Evolutionary conservation across 2,329 filamentous ascomycete genomes (phyloP).

Genomic region (Orbilia blumenaviensis): DNA sequence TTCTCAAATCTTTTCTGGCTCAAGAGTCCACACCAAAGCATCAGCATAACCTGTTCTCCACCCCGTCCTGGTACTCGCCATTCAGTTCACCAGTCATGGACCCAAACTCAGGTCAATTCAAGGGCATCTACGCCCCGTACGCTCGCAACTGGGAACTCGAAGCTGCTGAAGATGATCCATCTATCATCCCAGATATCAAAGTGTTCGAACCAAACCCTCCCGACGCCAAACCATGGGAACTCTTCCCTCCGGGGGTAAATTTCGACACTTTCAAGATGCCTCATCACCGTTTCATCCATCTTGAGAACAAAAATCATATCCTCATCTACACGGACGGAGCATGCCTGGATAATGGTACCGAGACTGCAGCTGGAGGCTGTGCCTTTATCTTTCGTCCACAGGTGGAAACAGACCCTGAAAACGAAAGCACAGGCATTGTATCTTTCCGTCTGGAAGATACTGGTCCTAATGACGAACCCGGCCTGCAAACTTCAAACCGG

Average conservation of each 20-base stretch:
- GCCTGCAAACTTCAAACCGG: constrained; percentile 65
- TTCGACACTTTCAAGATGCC: background rate
- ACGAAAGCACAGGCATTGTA: constrained; percentile 34
- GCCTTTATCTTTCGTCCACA: constrained; percentile 42
- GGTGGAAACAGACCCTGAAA: background rate
- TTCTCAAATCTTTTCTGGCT: too few relatives aligned
- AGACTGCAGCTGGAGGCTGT: constrained; percentile 57
- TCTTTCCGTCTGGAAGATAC: constrained; percentile 62
- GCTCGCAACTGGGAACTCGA: too few relatives aligned
- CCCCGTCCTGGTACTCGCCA: too few relatives aligned
- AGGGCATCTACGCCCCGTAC: background rate
- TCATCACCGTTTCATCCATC: constrained; percentile 58
- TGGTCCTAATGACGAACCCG: constrained; percentile 62
- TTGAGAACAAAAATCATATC: constrained; percentile 57
- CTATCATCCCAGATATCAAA: background rate
- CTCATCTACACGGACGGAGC: constrained; percentile 65
- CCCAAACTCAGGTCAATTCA: background rate
- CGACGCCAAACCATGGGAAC: background rate
- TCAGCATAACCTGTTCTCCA: too few relatives aligned
- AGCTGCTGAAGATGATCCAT: background rate
- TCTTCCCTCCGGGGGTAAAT: constrained; percentile 19
- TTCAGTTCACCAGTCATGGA: too few relatives aligned
- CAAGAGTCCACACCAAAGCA: too few relatives aligned
- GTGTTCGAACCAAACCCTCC: background rate
- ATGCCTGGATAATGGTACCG: constrained; percentile 63